A percentile compares a stretch with the other conserved stretches of the same genome.
Conservation (phyloP, 768 basidiomycete genomes). For the Mycena chlorophos region DNA sequence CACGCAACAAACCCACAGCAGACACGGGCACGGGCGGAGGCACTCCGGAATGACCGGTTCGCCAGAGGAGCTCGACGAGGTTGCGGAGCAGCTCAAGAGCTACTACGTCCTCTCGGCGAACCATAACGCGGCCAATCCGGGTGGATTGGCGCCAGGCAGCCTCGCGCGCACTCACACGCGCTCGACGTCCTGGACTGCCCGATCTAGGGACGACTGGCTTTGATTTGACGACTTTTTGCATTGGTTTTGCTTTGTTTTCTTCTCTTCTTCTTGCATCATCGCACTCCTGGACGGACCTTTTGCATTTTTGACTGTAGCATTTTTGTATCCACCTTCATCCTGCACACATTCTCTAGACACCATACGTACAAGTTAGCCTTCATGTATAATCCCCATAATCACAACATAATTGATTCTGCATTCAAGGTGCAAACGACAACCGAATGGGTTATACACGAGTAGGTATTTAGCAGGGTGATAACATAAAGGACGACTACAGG, state of each 20-base stretch:
- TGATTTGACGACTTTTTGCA: too few species aligned
- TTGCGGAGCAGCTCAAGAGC: neutral
- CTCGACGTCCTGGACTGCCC: too few species aligned
- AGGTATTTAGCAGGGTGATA: neutral
- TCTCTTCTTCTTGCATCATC: neutral
- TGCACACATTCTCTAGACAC: neutral
- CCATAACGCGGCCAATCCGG: too few species aligned
- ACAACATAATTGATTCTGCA: neutral
- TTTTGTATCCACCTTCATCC: neutral
- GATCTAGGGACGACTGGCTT: too few species aligned
- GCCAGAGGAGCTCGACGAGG: constrained; percentile 6
- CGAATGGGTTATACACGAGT: too few species aligned
- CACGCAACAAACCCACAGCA: too few species aligned
- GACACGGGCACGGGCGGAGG: neutral
- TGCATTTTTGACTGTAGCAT: neutral
- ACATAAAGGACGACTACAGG: neutral
- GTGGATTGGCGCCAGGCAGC: too few species aligned
- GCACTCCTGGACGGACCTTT: neutral
- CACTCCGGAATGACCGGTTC: neutral
- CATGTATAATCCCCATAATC: neutral
- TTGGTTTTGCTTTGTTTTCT: neutral
- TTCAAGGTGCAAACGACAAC: neutral
- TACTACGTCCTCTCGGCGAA: constrained; percentile 8
- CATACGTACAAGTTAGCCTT: too few species aligned
- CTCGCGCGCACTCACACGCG: too few species aligned